Conservation (phyloP, 192 early-diverging fungal species). For the Neocallimastix lanati region DNA sequence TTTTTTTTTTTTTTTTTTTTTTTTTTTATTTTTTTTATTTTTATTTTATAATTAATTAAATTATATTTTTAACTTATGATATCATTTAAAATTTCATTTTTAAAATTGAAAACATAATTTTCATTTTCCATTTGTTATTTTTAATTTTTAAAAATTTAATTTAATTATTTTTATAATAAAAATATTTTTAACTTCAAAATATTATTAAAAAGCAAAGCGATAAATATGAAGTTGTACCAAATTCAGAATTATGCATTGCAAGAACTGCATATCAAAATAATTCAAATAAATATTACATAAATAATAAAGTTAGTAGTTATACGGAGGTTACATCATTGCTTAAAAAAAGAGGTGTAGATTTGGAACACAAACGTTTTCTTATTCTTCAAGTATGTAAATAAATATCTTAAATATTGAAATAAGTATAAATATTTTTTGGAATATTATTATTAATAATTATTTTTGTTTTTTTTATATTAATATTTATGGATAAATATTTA, state of each 20-base stretch:
- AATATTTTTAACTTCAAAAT: too few relatives aligned
- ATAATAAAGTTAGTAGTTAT: conserved; percentile 44
- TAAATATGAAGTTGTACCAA: conserved; percentile 2
- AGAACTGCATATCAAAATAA: conserved; percentile 49
- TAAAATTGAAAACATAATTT: too few relatives aligned
- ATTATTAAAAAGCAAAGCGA: not conserved
- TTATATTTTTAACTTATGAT: too few relatives aligned
- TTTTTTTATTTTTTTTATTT: too few relatives aligned
- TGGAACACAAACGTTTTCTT: conserved; percentile 95
- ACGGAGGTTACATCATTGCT: conserved; percentile 69
- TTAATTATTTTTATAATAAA: too few relatives aligned
- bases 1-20: too few relatives aligned
- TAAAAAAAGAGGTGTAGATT: conserved; percentile 69
- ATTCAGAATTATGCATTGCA: conserved; percentile 56
- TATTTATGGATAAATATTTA: not conserved
- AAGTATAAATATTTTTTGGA: too few relatives aligned
- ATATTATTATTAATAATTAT: not conserved
- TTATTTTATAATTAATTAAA: too few relatives aligned
- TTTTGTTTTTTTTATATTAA: not conserved
- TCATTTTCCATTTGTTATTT: too few relatives aligned
- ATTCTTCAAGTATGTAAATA: conserved; percentile 71
- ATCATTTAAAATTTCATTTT: too few relatives aligned
- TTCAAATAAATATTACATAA: conserved; percentile 59
- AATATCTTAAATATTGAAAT: too few relatives aligned
- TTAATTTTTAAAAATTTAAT: too few relatives aligned